Evolutionary conservation across 345 rosid genomes (phyloP).

Genomic region (Populus ilicifolia): DNA sequence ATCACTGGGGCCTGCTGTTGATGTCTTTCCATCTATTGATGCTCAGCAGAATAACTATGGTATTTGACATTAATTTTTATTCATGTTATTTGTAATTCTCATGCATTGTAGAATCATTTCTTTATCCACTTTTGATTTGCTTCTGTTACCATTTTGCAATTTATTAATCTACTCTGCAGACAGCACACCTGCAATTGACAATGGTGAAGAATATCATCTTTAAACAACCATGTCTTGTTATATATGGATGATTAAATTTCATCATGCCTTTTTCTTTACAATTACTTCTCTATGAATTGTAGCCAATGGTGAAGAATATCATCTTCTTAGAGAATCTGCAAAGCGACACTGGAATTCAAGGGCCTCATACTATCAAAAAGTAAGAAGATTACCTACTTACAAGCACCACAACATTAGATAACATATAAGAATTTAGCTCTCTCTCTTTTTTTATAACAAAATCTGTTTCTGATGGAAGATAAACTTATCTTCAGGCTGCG

Average conservation of each 20-base stretch:
- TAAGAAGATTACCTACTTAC: slow-evolving; percentile 18
- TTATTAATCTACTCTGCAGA: not conserved
- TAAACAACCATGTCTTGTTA: not conserved
- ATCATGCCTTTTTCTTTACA: slow-evolving; percentile 5
- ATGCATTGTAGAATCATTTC: not conserved
- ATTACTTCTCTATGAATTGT: slow-evolving; percentile 31
- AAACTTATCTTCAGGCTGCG: slow-evolving; percentile 56
- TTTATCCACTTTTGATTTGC: not conserved
- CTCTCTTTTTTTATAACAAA: not conserved
- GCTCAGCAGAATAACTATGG: slow-evolving; percentile 40
- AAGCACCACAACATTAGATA: too few relatives aligned
- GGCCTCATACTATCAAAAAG: slow-evolving; percentile 62
- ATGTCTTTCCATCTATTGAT: slow-evolving; percentile 40
- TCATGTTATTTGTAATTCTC: not conserved
- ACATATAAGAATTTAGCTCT: not conserved
- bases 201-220: not conserved
- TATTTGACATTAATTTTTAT: slow-evolving; percentile 21
- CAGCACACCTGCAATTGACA: not conserved
- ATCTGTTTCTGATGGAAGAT: not conserved
- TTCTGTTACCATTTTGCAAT: not conserved
- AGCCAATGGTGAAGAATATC: slow-evolving; percentile 70
- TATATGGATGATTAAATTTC: not conserved
- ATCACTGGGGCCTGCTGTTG: slow-evolving; percentile 50
- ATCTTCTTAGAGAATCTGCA: slow-evolving; percentile 51
- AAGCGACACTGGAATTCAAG: slow-evolving; percentile 65